Evolutionary conservation across 2,329 filamentous ascomycete species (phyloP).

Genomic region (Sporothrix schenckii): DNA sequence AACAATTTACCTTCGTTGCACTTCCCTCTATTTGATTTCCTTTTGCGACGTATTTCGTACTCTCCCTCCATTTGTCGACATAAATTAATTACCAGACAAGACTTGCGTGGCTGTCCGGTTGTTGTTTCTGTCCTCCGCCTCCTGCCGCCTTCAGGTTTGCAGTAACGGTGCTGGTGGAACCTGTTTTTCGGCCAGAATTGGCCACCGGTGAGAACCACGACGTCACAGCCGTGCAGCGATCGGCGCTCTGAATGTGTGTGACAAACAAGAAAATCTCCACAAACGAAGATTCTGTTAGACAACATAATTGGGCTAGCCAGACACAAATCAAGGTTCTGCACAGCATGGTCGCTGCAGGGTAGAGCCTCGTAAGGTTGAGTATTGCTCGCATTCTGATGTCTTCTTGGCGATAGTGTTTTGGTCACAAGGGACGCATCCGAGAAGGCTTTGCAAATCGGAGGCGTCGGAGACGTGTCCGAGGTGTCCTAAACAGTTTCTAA

Average conservation of each 20-base stretch:
- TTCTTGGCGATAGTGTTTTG: constrained; percentile 8
- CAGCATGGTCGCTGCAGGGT: neutral
- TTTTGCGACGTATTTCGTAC: neutral
- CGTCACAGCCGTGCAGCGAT: constrained; percentile 24
- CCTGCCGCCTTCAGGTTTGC: neutral
- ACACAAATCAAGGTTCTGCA: neutral
- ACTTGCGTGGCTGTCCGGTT: neutral
- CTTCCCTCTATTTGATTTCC: neutral
- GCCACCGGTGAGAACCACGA: constrained; percentile 41
- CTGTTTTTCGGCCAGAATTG: constrained; percentile 23
- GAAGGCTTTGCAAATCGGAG: neutral
- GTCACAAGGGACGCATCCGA: neutral
- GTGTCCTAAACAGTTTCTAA: neutral
- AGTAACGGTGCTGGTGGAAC: constrained; percentile 10
- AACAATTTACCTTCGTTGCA: neutral
- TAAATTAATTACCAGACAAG: neutral
- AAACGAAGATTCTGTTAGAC: neutral
- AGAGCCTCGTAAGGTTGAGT: constrained; percentile 3
- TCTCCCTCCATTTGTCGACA: neutral
- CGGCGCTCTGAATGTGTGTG: neutral
- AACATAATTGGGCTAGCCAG: neutral
- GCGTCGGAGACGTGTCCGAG: constrained; percentile 5
- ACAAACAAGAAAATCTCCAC: neutral
- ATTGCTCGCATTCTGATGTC: neutral
- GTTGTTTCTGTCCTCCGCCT: neutral